phyloP scores from a whole-genome alignment of 352 stramenopile genomes.

The Phytophthora sansomeana region DNA sequence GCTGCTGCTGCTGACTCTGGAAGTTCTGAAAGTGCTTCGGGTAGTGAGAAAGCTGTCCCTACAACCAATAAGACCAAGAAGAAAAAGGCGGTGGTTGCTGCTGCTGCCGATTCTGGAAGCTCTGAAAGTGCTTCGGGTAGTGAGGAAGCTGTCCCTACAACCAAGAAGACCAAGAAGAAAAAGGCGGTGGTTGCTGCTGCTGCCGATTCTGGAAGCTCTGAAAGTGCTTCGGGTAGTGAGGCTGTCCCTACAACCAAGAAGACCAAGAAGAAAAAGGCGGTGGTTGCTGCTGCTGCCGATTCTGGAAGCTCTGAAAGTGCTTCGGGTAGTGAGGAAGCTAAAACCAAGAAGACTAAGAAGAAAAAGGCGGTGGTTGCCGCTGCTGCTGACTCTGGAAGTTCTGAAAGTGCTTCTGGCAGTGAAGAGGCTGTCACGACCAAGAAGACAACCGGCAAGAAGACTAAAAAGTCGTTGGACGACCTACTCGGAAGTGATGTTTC shows the following conservation, averaged over 20 bases:
- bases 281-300: too few species aligned
- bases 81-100: background rate
- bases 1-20: background rate
- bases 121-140: too few species aligned
- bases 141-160: background rate
- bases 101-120: background rate
- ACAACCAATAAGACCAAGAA: constrained; percentile 13
- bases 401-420: constrained; percentile 10
- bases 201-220: background rate
- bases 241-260: background rate
- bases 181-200: too few species aligned
- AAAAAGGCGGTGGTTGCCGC: constrained; percentile 1
- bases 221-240: too few species aligned
- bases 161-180: constrained; percentile 23
- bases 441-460: too few species aligned
- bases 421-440: too few species aligned
- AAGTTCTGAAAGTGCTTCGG: background rate
- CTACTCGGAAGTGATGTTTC: constrained; percentile 6
- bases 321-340: constrained; percentile 7
- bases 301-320: background rate
- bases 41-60: background rate
- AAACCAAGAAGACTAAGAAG: constrained; percentile 1
- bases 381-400: constrained; percentile 2
- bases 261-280: constrained; percentile 16
- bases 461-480: background rate